These are phyloP conservation scores for Pichia kudriavzevii DNA, from an alignment of 1,139 yeast species.

Conservation along the genomic window DNA sequence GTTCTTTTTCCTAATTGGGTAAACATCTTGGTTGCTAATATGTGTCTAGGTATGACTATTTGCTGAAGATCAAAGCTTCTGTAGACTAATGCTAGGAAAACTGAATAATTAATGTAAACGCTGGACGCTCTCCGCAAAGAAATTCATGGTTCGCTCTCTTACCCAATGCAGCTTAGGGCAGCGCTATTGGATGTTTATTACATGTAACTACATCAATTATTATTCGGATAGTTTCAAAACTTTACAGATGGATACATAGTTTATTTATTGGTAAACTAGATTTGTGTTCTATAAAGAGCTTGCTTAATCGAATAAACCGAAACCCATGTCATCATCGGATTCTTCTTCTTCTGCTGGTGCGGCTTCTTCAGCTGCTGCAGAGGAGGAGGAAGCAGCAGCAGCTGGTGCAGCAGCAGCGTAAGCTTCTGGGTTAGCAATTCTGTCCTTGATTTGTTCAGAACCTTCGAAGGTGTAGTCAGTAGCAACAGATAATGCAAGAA, in stretches of 20 bases:
- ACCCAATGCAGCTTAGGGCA: no score
- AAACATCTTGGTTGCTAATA: no score
- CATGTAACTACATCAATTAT: not conserved
- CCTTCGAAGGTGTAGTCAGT: slow-evolving; percentile 99
- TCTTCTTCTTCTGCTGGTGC: slow-evolving; percentile 75
- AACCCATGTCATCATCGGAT: slow-evolving; percentile 82
- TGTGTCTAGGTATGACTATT: no score
- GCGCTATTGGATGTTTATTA: no score
- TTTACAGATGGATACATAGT: slow-evolving; percentile 2
- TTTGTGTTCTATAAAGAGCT: slow-evolving; percentile 6
- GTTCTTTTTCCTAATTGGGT: slow-evolving; percentile 16
- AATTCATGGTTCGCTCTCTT: no score
- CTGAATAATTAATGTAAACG: no score
- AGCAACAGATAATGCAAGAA: slow-evolving; percentile 96
- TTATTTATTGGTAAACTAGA: no score
- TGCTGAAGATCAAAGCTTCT: no score
- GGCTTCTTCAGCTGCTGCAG: slow-evolving; percentile 61
- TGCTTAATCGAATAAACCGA: slow-evolving; percentile 95
- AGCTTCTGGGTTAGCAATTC: slow-evolving; percentile 99
- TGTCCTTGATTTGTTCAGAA: slow-evolving; percentile 97
- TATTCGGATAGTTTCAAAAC: slow-evolving; percentile 1
- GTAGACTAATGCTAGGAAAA: no score
- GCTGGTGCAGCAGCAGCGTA: slow-evolving; percentile 96
- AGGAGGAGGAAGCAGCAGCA: slow-evolving; percentile 57
- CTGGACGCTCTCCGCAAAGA: no score